These are phyloP conservation scores for Edaphochlamys debaryana DNA, from an alignment of 139 green algal species.

Conservation along the genomic window DNA sequence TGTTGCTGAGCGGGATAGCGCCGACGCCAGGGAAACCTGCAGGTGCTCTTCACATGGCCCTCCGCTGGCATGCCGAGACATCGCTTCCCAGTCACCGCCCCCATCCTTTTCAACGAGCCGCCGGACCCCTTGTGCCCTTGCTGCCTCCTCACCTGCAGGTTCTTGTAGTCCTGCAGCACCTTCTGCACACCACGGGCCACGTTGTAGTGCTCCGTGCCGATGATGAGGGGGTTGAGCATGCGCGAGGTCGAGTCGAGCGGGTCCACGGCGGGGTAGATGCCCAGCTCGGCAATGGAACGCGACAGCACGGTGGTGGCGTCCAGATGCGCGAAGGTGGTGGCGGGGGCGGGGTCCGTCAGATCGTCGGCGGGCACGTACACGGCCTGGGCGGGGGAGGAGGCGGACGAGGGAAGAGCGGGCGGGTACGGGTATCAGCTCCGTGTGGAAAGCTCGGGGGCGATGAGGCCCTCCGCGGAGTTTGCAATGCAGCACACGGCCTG, in stretches of 20 bases:
- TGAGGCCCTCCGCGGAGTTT: too few relatives aligned
- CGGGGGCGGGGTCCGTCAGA: conserved; percentile 97
- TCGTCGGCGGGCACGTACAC: conserved; percentile 99
- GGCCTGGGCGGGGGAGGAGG: conserved; percentile 71
- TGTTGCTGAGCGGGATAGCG: too few relatives aligned
- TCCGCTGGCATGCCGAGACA: neutral
- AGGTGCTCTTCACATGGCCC: too few relatives aligned
- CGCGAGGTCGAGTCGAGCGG: conserved; percentile 98
- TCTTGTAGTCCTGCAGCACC: conserved; percentile 98
- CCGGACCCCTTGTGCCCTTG: too few relatives aligned
- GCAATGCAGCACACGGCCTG: too few relatives aligned
- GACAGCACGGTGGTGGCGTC: conserved; percentile 99
- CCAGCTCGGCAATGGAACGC: conserved; percentile 97
- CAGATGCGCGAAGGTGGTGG: conserved; percentile 98
- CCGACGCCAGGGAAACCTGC: too few relatives aligned
- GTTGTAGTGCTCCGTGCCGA: conserved; percentile 97
- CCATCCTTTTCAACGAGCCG: too few relatives aligned
- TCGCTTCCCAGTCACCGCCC: neutral
- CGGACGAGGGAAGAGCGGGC: neutral
- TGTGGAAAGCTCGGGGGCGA: too few relatives aligned
- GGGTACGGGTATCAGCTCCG: neutral
- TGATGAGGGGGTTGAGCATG: conserved; percentile 95
- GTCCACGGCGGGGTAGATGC: conserved; percentile 99
- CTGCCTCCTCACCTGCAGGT: conserved; percentile 83
- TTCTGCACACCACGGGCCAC: conserved; percentile 96